Base-by-base conservation (phyloP, 306 rosid genomes). In the Abrus precatorius region DNA sequence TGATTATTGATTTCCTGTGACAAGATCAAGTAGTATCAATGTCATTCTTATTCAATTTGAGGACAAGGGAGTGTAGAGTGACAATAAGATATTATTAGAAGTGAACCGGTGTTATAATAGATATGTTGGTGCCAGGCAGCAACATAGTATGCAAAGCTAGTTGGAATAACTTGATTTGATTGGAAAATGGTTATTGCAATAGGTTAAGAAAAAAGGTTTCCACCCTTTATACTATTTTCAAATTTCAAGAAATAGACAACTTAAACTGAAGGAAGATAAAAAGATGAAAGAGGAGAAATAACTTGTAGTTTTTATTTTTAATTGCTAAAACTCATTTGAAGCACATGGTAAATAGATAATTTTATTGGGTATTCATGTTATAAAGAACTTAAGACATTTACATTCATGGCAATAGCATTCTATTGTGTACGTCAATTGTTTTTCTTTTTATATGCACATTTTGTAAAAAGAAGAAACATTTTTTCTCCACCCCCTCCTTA, bases 1-100 rank as follows among this genome's bases (percentile, higher is more conserved):
- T 2, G 29, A 44, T 11, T 10, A 29, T 13, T 14, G 2, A 53
- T 71, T 52, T 50, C 20, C 34, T 5, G 63, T 13, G 30, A 33
- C 33, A 13, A 32, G 14, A 72, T 72, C 53, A 4, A 72, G 63
- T 7, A 72, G 63, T 7, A 53, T 72, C 65, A 53, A 14, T 70
- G 1, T 9, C 14, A 5, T 5, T 28, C 54, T 40, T 29, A 56
- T 54, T 72, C 65, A 72, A 40, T 74, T 56, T 56, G 55, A 54
- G 52, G 40, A 41, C 40, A 56, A 56, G 2, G 28, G 76, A 69
- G 9, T 7, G 33, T 28, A 45, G n/a, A 27, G 32, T 33, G 28
- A 13, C 62, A 3, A 5, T 49, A 7, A 70, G 32, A 30, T 32
- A 30, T 69, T 32, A 30, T 69, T 12, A 9, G 20, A 13, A 29